phyloP scores from a whole-genome alignment of 1,284 basidiomycete genomes.

The Waitea zeae region DNA sequence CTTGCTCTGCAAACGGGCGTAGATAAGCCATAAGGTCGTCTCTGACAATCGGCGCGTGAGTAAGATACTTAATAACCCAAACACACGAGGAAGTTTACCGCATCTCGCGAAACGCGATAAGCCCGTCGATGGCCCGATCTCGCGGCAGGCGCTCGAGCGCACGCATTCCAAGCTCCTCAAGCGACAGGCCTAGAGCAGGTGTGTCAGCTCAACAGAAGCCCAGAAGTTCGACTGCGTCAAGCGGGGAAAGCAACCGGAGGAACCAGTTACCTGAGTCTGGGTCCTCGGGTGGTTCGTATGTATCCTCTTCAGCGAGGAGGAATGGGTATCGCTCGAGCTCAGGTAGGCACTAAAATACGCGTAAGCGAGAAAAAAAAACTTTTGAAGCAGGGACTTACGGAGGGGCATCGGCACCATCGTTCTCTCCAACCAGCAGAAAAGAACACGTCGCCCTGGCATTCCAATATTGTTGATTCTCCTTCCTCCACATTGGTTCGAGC shows the following conservation, averaged over 20 bases:
- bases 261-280: conserved; percentile 48
- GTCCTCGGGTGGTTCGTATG: conserved; percentile 66
- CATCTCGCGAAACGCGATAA: conserved; percentile 65
- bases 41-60: conserved; percentile 18
- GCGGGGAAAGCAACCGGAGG: neutral
- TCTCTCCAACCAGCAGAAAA: conserved; percentile 50
- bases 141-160: conserved; percentile 53
- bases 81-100: conserved; percentile 24
- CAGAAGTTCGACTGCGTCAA: too few relatives aligned
- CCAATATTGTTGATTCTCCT: too few relatives aligned
- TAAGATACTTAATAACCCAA: neutral
- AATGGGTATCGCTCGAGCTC: conserved; percentile 32
- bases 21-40: conserved; percentile 57
- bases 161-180: conserved; percentile 67
- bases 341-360: conserved; percentile 33
- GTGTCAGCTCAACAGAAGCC: neutral
- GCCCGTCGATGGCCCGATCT: conserved; percentile 62
- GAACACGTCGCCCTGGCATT: conserved; percentile 54
- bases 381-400: conserved; percentile 20
- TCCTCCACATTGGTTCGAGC: too few relatives aligned
- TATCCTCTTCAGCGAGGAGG: conserved; percentile 62
- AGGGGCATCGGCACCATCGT: conserved; percentile 54
- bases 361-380: conserved; percentile 3
- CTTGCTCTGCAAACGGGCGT: conserved; percentile 61
- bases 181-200: conserved; percentile 31